phyloP scores from a whole-genome alignment of 345 rosid species.

The Iberis pinnata region DNA sequence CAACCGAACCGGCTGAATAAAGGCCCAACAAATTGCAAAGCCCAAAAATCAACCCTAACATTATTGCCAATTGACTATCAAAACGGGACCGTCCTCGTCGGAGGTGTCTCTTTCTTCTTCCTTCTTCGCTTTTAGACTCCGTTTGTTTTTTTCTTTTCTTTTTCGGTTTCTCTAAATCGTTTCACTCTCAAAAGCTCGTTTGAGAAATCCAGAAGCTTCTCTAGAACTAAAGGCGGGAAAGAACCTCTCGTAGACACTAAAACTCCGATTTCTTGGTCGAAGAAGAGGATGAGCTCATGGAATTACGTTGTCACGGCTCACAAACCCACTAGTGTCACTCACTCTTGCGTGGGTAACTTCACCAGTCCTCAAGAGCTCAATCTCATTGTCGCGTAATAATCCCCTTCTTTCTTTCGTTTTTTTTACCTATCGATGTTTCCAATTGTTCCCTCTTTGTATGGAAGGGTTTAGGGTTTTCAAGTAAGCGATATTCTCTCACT shows the following conservation, averaged over 20 bases:
- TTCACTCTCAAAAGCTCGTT: slow-evolving; percentile 2
- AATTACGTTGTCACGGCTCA: slow-evolving; percentile 59
- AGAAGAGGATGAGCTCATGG: slow-evolving; percentile 39
- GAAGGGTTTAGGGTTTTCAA: slow-evolving; percentile 22
- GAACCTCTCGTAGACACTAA: background rate
- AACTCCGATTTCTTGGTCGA: background rate
- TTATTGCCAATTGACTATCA: too few species aligned
- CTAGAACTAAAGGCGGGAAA: slow-evolving; percentile 13
- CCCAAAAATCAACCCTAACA: too few species aligned
- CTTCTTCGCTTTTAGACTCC: slow-evolving; percentile 13
- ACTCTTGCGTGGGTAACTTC: slow-evolving; percentile 98
- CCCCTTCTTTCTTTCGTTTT: background rate
- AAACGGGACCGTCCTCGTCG: too few species aligned
- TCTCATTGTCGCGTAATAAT: slow-evolving; percentile 76
- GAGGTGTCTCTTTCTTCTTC: background rate
- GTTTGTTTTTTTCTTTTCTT: background rate
- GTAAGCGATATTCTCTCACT: background rate
- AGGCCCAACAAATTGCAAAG: too few species aligned
- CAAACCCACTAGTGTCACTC: slow-evolving; percentile 85
- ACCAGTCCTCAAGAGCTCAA: slow-evolving; percentile 89
- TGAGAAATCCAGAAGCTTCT: slow-evolving; percentile 20
- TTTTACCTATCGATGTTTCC: background rate
- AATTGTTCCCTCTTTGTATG: background rate
- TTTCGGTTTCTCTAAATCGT: too few species aligned
- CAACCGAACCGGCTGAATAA: too few species aligned